Conservation (phyloP, 768 basidiomycete species). For the Amanita polypyramis region DNA sequence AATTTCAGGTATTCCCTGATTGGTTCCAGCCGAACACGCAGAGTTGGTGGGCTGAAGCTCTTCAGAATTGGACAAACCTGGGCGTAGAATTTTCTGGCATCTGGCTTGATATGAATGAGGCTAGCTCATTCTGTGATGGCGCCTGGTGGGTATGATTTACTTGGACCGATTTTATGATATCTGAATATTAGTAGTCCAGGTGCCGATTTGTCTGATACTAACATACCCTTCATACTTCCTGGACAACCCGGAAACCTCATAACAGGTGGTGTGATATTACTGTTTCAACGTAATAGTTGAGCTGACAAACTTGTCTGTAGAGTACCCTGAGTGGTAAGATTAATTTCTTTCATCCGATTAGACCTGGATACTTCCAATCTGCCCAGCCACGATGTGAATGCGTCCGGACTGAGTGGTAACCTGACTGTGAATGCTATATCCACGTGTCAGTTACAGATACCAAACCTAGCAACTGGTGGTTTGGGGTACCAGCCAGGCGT, state of each 20-base stretch:
- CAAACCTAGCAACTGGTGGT: constrained; percentile 28
- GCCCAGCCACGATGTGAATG: constrained; percentile 47
- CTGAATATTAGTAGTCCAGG: constrained; percentile 37
- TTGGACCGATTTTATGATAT: constrained; percentile 4
- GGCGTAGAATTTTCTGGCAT: constrained; percentile 23
- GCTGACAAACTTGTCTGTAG: constrained; percentile 13
- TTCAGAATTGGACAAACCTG: constrained; percentile 20
- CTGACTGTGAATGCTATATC: constrained; percentile 58
- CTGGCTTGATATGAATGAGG: constrained; percentile 27
- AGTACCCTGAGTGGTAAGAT: constrained; percentile 60
- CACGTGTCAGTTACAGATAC: constrained; percentile 30
- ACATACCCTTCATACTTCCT: constrained; percentile 44
- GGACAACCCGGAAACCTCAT: constrained; percentile 43
- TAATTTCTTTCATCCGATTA: neutral
- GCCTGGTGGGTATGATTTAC: constrained; percentile 20
- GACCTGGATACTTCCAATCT: neutral
- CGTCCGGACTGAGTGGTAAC: constrained; percentile 64
- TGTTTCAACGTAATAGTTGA: constrained; percentile 1
- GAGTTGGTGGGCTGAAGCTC: constrained; percentile 23
- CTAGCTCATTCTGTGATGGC: constrained; percentile 25
- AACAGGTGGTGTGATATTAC: constrained; percentile 17
- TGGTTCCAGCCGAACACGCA: constrained; percentile 22
- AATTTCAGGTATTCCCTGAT: constrained; percentile 20
- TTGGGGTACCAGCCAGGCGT: constrained; percentile 34
- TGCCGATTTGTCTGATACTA: constrained; percentile 44